Conservation (phyloP, 1,284 basidiomycete genomes). For the Sporisorium sorghi region DNA sequence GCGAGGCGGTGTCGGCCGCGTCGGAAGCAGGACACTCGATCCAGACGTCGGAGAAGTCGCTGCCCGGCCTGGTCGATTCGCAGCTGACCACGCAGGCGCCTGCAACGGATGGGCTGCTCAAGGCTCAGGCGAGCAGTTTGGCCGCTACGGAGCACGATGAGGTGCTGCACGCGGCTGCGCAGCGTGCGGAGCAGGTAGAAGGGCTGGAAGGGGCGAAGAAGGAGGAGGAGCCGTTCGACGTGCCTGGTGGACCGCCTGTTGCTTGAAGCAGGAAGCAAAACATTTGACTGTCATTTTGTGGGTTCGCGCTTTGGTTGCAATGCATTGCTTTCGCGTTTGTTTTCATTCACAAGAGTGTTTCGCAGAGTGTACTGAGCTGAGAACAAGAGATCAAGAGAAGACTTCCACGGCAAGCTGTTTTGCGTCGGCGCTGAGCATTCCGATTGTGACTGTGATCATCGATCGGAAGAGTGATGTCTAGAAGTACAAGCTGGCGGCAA, state of each 20-base stretch:
- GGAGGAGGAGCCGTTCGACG: constrained; percentile 23
- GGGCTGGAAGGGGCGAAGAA: background rate
- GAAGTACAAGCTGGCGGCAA: constrained; percentile 66
- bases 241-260: constrained; percentile 36
- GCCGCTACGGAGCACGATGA: constrained; percentile 42
- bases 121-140: constrained; percentile 29
- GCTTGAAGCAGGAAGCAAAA: constrained; percentile 2
- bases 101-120: constrained; percentile 16
- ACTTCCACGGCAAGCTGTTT: no score
- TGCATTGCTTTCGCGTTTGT: no score
- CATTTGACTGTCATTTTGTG: background rate
- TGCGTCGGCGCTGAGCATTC: no score
- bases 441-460: no score
- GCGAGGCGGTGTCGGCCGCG: background rate
- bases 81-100: constrained; percentile 14
- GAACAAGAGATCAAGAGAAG: no score
- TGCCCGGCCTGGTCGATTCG: constrained; percentile 10
- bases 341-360: no score
- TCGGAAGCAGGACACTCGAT: constrained; percentile 5
- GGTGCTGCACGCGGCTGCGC: constrained; percentile 9
- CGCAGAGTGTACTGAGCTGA: no score
- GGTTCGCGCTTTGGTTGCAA: no score
- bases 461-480: constrained; percentile 16
- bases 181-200: background rate
- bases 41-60: constrained; percentile 8